Percentiles rank a stretch among this genome's conserved stretches.
These are phyloP conservation scores for Taphrina flavorubra DNA, from an alignment of 1,139 yeast genomes.

Conservation along the genomic window DNA sequence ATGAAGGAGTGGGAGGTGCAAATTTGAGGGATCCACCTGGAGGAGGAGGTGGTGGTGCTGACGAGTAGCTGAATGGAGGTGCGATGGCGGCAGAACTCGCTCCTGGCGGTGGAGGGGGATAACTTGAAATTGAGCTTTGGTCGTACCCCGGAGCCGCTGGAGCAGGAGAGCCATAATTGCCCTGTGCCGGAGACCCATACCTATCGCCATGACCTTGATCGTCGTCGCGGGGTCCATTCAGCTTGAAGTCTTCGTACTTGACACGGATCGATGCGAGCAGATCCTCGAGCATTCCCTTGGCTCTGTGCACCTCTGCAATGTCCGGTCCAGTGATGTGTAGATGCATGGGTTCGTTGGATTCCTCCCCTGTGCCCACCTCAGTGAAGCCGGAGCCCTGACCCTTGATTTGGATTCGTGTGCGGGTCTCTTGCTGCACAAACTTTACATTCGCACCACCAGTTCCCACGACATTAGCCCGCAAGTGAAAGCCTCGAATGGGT, in stretches of 20 bases:
- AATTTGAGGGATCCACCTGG: background rate
- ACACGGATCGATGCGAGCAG: constrained; percentile 51
- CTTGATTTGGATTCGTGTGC: constrained; percentile 52
- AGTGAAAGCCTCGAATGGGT: constrained; percentile 48
- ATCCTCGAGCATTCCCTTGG: constrained; percentile 51
- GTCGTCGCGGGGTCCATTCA: constrained; percentile 30
- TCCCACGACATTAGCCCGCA: constrained; percentile 53
- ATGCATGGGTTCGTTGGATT: constrained; percentile 52
- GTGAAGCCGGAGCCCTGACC: constrained; percentile 54
- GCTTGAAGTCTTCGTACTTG: constrained; percentile 47
- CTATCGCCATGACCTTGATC: constrained; percentile 19
- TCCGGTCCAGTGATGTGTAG: constrained; percentile 51
- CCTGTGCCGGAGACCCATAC: constrained; percentile 8
- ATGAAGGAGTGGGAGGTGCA: constrained; percentile 1
- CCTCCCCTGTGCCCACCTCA: constrained; percentile 51
- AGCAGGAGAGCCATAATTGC: constrained; percentile 20
- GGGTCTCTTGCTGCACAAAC: constrained; percentile 53
- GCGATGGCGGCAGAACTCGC: constrained; percentile 20
- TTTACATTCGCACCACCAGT: constrained; percentile 53
- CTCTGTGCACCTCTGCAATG: constrained; percentile 49
- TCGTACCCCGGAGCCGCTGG: constrained; percentile 10
- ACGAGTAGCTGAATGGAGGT: constrained; percentile 15
- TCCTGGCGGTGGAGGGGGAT: constrained; percentile 36
- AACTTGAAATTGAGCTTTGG: background rate
- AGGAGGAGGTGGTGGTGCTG: constrained; percentile 15